Percentiles rank a stretch among this genome's conserved stretches.
These are phyloP conservation scores for Aspergillus brunneoviolaceus DNA, from an alignment of 2,329 filamentous ascomycete species.

Conservation along the genomic window DNA sequence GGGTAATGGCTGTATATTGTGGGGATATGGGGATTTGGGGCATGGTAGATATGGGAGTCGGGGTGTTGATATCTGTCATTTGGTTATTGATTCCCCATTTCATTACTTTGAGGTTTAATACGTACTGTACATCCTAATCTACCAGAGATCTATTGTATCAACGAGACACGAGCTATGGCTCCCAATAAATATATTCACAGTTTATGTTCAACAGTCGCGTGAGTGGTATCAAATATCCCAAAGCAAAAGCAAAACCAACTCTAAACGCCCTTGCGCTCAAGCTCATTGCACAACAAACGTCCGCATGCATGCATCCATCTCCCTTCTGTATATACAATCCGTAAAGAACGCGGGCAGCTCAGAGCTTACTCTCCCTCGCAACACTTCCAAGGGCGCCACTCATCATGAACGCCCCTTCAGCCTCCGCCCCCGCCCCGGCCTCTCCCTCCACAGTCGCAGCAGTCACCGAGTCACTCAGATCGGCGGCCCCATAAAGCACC, in stretches of 20 bases:
- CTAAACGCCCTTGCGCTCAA: constrained; percentile 15
- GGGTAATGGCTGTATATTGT: too few relatives aligned
- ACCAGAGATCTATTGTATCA: too few relatives aligned
- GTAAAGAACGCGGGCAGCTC: constrained; percentile 15
- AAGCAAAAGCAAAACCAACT: background rate
- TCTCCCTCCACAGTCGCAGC: constrained; percentile 1
- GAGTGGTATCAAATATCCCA: constrained; percentile 14
- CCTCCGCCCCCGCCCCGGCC: constrained; percentile 17
- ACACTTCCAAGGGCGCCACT: constrained; percentile 52
- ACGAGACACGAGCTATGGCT: background rate
- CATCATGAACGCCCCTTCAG: constrained; percentile 55
- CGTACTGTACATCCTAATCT: too few relatives aligned
- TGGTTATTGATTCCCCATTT: too few relatives aligned
- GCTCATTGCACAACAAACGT: background rate
- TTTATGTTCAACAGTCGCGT: background rate
- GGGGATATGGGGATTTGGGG: background rate
- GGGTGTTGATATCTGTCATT: too few relatives aligned
- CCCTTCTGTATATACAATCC: constrained; percentile 1
- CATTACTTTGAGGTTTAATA: too few relatives aligned
- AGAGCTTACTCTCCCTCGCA: constrained; percentile 51
- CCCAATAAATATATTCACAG: background rate
- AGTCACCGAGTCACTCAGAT: constrained; percentile 7
- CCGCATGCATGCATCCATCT: background rate
- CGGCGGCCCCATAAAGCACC: constrained; percentile 49
- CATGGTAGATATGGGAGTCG: background rate